Base-by-base conservation (phyloP, 192 early-diverging fungal genomes). In the Chytriomyces confervae region DNA sequence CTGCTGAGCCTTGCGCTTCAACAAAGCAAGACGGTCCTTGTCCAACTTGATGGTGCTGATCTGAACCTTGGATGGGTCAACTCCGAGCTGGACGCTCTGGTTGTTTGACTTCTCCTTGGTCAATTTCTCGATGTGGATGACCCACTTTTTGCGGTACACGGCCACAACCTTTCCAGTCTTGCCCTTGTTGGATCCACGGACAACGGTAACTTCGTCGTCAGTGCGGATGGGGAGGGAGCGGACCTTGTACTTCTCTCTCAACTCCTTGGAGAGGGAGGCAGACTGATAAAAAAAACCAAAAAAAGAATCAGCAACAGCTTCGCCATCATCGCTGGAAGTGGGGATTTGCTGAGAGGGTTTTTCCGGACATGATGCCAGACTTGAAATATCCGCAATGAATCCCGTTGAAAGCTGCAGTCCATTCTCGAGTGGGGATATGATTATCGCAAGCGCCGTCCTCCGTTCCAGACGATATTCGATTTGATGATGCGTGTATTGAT, bases 91-190 rank as follows among this genome's bases (percentile, higher is more conserved):
- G 62, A 95, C 94, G 77, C 93, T 90, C 76, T 91, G 91, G 82
- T 96, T 96, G 90, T 98, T 99, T 83, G 91, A 91, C 94, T 99
- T 99, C 88, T 99, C 96, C 84, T 91, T 93, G 83, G 86, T 91
- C 78, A 99, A 86, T 80, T 97, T 95, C 86, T 99, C 97, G 66
- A 99, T 92, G 91, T 98, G 94, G 87, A 99, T 99, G 72, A 97
- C 92, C 92, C 92, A 99, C 93, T 97, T 98, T 89, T 96, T 94
- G 86, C 98, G 95, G 95, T 98, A 98, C 81, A 97, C 96, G 75
- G 92, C 89, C 77, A 89, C 84, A 74, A 99, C 95, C 93, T 97
- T 97, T 82, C 98, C 98, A 83, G 95, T 94, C 82, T 93, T 94
- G 84, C 95, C 96, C 93, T 98, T 98, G 94, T 92, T 88, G 85